Conservation (phyloP, 2,329 filamentous ascomycete genomes). For the Zasmidium cellare region DNA sequence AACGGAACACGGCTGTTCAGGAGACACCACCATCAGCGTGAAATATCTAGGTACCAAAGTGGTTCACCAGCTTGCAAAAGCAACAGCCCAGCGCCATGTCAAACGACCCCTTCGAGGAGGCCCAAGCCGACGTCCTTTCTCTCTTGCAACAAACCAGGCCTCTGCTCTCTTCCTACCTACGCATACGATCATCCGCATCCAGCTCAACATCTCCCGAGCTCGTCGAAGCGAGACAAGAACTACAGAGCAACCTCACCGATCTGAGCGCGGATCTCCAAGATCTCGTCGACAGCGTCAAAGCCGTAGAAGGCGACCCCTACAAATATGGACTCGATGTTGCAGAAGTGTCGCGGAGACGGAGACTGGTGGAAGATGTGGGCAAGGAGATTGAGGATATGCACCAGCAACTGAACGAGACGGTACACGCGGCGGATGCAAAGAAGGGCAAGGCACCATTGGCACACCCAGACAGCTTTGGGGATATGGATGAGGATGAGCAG, state of each 20-base stretch:
- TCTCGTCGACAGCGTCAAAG: constrained; percentile 81
- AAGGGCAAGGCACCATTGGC: constrained; percentile 54
- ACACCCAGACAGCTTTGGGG: constrained; percentile 57
- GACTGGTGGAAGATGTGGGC: constrained; percentile 85
- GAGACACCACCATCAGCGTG: no score
- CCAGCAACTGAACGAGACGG: constrained; percentile 69
- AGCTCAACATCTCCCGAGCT: constrained; percentile 70
- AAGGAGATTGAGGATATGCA: constrained; percentile 88
- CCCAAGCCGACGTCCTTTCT: constrained; percentile 72
- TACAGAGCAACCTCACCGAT: constrained; percentile 71
- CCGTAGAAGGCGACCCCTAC: constrained; percentile 83
- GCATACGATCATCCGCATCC: constrained; percentile 83
- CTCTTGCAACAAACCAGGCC: constrained; percentile 79
- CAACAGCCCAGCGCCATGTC: constrained; percentile 23
- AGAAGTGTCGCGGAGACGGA: constrained; percentile 77
- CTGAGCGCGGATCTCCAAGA: constrained; percentile 84
- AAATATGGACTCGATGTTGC: constrained; percentile 80
- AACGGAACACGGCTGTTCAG: no score
- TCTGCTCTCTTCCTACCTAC: constrained; percentile 90
- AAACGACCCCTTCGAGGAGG: constrained; percentile 53
- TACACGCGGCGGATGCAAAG: constrained; percentile 42
- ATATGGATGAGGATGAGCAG: constrained; percentile 44
- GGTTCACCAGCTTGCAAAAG: no score
- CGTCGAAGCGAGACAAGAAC: constrained; percentile 67
- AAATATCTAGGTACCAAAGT: no score